Evolutionary conservation across 176 grass and related monocot genomes (phyloP).

Genomic region (Saccharum officinarum): DNA sequence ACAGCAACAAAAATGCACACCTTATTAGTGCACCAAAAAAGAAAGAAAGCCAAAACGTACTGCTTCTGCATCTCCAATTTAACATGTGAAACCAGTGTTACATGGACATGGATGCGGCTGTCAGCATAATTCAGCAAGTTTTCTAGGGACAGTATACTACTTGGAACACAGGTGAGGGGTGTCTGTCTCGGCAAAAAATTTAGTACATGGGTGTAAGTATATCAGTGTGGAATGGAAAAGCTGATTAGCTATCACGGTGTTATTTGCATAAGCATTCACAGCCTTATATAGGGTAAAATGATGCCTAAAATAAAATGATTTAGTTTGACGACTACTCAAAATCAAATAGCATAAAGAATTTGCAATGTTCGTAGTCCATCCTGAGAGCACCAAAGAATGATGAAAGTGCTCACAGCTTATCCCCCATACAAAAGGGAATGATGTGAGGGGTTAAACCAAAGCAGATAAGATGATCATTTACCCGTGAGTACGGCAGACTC

Average conservation of each 20-base stretch:
- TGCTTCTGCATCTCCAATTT: background rate
- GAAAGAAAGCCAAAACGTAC: background rate
- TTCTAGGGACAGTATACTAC: background rate
- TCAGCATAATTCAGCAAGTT: background rate
- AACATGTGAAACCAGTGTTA: background rate
- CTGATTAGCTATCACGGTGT: background rate
- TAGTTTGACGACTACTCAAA: background rate
- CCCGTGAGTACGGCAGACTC: slow-evolving; percentile 97
- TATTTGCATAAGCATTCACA: background rate
- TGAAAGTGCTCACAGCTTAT: background rate
- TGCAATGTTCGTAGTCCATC: background rate
- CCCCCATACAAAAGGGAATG: background rate
- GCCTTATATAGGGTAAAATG: background rate
- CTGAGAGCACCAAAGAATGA: slow-evolving; percentile 3
- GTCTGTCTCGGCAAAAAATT: background rate
- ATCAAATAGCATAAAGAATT: background rate
- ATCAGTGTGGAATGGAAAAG: background rate
- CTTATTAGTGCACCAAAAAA: background rate
- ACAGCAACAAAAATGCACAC: background rate
- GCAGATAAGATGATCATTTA: slow-evolving; percentile 33
- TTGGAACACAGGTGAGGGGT: background rate
- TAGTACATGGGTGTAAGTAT: background rate
- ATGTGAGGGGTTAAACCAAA: background rate
- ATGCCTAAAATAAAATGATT: background rate
- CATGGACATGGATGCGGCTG: background rate